A percentile compares a stretch with the other conserved stretches of the same genome.
These are phyloP conservation scores for Pythium phragmiticola DNA, from an alignment of 352 stramenopile species.

Conservation along the genomic window DNA sequence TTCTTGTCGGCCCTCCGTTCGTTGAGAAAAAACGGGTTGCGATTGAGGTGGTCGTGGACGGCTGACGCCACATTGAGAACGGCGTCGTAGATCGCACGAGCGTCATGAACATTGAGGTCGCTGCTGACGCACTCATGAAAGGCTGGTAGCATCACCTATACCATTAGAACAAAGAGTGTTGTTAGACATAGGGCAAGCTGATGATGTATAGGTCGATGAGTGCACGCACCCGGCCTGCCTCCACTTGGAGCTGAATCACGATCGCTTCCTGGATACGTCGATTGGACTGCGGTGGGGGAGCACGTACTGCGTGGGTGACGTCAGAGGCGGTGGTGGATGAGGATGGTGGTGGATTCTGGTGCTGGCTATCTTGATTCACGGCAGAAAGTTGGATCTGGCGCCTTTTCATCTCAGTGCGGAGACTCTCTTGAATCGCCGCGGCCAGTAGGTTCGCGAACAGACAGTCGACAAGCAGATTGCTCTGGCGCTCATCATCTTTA, in stretches of 20 bases:
- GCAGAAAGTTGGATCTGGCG: not conserved
- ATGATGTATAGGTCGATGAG: not conserved
- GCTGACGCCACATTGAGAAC: conserved; percentile 6
- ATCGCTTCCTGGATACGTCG: not conserved
- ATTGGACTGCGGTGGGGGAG: not conserved
- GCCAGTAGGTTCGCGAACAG: not conserved
- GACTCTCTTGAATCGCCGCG: not conserved
- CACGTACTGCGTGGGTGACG: not conserved
- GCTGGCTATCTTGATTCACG: not conserved
- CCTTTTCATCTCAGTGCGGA: not conserved
- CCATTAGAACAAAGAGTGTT: not conserved
- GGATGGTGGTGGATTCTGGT: not conserved
- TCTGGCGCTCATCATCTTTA: not conserved
- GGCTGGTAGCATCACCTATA: conserved; percentile 4
- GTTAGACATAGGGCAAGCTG: not conserved
- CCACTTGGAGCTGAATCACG: not conserved
- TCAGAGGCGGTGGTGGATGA: not conserved
- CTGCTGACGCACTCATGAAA: not conserved
- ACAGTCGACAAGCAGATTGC: not conserved
- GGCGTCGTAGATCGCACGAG: conserved; percentile 14
- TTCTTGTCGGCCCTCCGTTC: not conserved
- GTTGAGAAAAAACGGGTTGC: not conserved
- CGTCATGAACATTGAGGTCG: not conserved
- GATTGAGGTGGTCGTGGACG: not conserved
- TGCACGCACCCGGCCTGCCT: not conserved